phyloP scores from a whole-genome alignment of 2,329 filamentous ascomycete genomes.

The Aspergillus arachidicola region DNA sequence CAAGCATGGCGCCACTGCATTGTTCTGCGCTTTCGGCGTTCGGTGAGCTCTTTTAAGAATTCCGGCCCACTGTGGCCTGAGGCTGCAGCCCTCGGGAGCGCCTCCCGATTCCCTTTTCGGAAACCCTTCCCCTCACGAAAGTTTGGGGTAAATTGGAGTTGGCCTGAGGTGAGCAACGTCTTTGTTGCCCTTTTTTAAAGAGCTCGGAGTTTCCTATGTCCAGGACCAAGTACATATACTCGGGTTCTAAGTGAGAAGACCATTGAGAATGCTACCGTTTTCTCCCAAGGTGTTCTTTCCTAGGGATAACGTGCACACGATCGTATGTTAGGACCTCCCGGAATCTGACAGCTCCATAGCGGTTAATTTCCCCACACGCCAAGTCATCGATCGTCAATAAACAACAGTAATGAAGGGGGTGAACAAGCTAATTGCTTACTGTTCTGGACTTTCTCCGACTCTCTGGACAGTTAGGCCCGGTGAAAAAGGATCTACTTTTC shows the following conservation, averaged over 20 bases:
- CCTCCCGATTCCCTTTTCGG: background rate
- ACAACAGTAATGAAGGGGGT: background rate
- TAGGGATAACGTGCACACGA: background rate
- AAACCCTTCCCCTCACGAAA: conserved; percentile 7
- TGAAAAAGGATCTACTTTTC: background rate
- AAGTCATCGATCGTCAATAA: conserved; percentile 9
- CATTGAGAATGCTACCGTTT: too few species aligned
- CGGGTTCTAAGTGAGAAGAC: too few species aligned
- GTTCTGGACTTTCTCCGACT: background rate
- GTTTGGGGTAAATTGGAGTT: conserved; percentile 7
- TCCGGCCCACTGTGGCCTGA: conserved; percentile 18
- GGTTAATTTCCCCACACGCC: conserved; percentile 27
- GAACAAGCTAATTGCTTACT: background rate
- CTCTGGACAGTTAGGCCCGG: background rate
- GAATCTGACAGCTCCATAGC: conserved; percentile 5
- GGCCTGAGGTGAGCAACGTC: too few species aligned
- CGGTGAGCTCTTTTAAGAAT: conserved; percentile 25
- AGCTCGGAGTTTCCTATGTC: too few species aligned
- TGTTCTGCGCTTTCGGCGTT: background rate
- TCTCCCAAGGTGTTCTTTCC: too few species aligned
- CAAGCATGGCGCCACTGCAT: conserved; percentile 1
- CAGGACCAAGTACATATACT: too few species aligned
- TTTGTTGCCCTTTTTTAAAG: too few species aligned
- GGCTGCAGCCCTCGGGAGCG: conserved; percentile 5
- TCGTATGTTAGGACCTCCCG: background rate